Base-by-base conservation (phyloP, 2,329 filamentous ascomycete species). In the Ilyonectria mors-panacis region DNA sequence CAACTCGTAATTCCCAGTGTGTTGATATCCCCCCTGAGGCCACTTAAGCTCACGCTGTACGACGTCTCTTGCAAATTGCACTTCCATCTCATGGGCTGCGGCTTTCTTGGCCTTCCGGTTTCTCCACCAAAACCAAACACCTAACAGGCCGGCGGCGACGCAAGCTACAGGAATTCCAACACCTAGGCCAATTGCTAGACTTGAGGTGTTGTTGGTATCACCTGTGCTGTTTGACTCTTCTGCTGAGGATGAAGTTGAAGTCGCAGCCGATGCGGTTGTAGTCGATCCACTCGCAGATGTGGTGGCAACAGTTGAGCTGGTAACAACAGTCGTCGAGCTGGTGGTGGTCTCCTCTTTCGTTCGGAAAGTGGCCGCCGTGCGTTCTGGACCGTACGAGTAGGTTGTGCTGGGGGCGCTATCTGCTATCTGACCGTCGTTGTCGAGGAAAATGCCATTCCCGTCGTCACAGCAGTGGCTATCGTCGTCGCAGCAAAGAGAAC, bases 401-500 rank as follows among this genome's bases (percentile, higher is more conserved):
- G 51, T 65, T 33, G 61, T 65, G 15, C 45, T 59, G 4, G 65
- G 60, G n/a, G 61, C 57, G n/a, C 51, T 61, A 35, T 65, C 65
- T 42, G 61, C 51, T 15, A 68, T 58, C 12, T 33, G 21, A n/a
- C 65, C 65, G 19, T 67, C 33, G 0, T 61, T 23, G 10, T 56
- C 67, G 1, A 74, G 65, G 8, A 74, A 74, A 0, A 56, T 39
- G 6, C 71, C 72, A 0, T 67, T 55, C 21, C 55, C 65, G 3
- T 65, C 65, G 4, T 64, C 45, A 3, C 67, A 74, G 6, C 71
- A 74, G 4, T 62, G 60, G 19, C 39, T 42, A 21, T 73, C 67
- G n/a, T 72, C 54, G 10, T 74, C 60, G 21, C 67, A 74, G n/a
- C 69, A 74, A n/a, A 56, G 67, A n/a, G 69, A 70, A 1, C 72